Evolutionary conservation across 108 stramenopile species (phyloP), one percentile per base, ranked within the genome.

Genomic region (Cyclotella kingstonii): DNA sequence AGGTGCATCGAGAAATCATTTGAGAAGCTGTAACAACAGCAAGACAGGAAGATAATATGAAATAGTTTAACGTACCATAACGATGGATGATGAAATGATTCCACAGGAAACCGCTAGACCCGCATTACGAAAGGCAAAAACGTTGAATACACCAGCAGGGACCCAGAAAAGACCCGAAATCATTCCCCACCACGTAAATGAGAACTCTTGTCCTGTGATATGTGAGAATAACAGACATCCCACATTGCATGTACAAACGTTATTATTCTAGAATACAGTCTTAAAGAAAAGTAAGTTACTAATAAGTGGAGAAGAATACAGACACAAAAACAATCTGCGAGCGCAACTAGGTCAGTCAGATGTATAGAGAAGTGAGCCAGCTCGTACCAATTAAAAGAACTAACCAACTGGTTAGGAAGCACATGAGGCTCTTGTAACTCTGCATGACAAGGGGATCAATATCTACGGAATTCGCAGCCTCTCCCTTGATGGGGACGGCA

Each of bases 81-180:
- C 88, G 73, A 90, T 88, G 22, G 80, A 76, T 5, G 81, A 77
- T 17, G 76, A 72, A 38, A 83, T 79, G 38, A 88, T 79, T 4
- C 87, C 91, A 57, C 85, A 85, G 12, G 73, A 83, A 26, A 89
- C 83, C 2, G 87, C 91, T 36, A 92, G 63, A 0, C 91, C 91
- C 3, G 84, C 86, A 62, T 79, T 81, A 31, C 84, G 76, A 38
- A 93, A 83, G 28, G 89, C 89, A 78, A 80, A 90, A 8, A 93
- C 77, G 9, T 87, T 84, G 4, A 76, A 68, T 2, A 65, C 58
- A 23, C 87, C 87, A 2, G 77, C 87, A 12, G 87, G 87, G 10
- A 85, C 84, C 87, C 87, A 85, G 46, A 84, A 89, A 14, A 84
- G 43, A 45, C 80, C 80, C 1, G 72, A 74, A 0, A 77, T 60